These are phyloP conservation scores for Hypsizygus ulmarius DNA, from an alignment of 1,284 basidiomycete species.

Conservation along the genomic window DNA sequence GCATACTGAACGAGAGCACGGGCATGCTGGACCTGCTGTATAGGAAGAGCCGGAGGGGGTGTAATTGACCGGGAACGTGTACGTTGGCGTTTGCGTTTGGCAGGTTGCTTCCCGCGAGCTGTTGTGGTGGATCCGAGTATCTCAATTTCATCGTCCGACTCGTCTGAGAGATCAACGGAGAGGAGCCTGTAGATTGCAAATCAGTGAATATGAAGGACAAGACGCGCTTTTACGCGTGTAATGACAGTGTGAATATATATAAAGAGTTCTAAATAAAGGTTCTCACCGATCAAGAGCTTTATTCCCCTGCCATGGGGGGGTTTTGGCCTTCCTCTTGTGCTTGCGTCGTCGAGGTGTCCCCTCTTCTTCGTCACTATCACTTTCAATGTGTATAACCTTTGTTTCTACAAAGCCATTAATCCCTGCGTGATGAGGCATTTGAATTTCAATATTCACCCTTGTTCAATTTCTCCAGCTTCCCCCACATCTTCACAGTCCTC, in stretches of 20 bases:
- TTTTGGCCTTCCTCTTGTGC: conserved; percentile 34
- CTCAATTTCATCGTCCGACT: conserved; percentile 52
- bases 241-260: neutral
- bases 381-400: conserved; percentile 14
- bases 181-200: conserved; percentile 29
- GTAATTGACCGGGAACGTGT: conserved; percentile 70
- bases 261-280: neutral
- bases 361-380: conserved; percentile 23
- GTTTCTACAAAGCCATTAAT: conserved; percentile 5
- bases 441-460: conserved; percentile 45
- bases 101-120: conserved; percentile 21
- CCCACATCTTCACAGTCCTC: conserved; percentile 55
- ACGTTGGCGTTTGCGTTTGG: conserved; percentile 43
- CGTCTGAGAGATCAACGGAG: conserved; percentile 34
- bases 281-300: conserved; percentile 34
- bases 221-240: neutral
- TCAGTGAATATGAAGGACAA: neutral
- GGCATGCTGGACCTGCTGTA: conserved; percentile 49
- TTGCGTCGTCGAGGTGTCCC: conserved; percentile 31
- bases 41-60: conserved; percentile 61
- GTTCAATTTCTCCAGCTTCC: conserved; percentile 48
- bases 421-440: neutral
- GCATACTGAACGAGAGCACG: conserved; percentile 57
- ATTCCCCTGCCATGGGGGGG: conserved; percentile 38
- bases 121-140: conserved; percentile 35